These are phyloP conservation scores for Fusarium metavorans DNA, from an alignment of 2,329 filamentous ascomycete genomes.

Conservation along the genomic window DNA sequence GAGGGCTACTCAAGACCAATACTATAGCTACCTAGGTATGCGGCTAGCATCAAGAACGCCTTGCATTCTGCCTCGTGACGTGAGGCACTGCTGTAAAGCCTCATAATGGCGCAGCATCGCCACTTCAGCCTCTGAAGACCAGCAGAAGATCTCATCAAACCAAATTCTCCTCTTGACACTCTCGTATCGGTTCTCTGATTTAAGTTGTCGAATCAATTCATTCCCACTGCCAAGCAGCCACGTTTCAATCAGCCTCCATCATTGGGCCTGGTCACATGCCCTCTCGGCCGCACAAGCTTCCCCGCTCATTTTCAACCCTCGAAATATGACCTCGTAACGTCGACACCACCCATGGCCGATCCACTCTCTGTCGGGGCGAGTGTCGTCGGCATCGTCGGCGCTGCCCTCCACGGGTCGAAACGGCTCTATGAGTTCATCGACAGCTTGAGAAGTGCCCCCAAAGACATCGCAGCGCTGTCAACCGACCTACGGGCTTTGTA, in stretches of 20 bases:
- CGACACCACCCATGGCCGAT: neutral
- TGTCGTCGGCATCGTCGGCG: neutral
- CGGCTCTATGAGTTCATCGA: neutral
- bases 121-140: neutral
- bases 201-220: neutral
- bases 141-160: neutral
- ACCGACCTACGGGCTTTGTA: neutral
- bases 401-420: neutral
- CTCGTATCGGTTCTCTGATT: neutral
- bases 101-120: neutral
- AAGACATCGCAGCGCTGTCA: neutral
- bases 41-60: neutral
- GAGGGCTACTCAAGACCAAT: neutral
- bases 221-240: neutral
- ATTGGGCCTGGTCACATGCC: neutral
- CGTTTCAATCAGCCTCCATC: neutral
- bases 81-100: neutral
- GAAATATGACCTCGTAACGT: neutral
- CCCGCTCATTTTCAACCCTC: neutral
- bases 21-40: neutral
- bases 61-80: neutral
- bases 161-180: neutral
- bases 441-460: neutral
- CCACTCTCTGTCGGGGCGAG: neutral
- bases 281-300: neutral